phyloP scores from a whole-genome alignment of 2,329 filamentous ascomycete species.

The Pseudogymnoascus sp. region DNA sequence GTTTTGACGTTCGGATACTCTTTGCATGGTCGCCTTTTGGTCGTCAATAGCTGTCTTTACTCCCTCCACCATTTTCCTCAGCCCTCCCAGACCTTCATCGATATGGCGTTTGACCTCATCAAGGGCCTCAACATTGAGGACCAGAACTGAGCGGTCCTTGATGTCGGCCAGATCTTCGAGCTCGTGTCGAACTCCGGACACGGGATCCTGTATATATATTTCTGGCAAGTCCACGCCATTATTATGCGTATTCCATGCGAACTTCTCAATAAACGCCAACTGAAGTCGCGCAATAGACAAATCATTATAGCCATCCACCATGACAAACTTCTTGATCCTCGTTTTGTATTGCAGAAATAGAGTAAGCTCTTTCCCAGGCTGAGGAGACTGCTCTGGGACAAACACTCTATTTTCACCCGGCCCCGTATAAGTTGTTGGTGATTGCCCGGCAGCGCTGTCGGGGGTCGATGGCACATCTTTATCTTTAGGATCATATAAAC shows the following conservation, averaged over 20 bases:
- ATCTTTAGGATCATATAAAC: conserved; percentile 11
- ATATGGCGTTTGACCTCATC: conserved; percentile 97
- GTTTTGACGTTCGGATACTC: conserved; percentile 83
- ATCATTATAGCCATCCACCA: conserved; percentile 74
- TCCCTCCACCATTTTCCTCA: conserved; percentile 76
- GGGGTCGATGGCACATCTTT: conserved; percentile 17
- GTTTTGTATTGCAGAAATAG: conserved; percentile 94
- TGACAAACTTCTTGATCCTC: conserved; percentile 91
- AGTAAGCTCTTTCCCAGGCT: conserved; percentile 74
- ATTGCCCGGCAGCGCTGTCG: conserved; percentile 8
- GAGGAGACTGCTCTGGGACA: conserved; percentile 57
- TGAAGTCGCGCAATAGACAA: conserved; percentile 83
- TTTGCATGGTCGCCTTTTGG: conserved; percentile 72
- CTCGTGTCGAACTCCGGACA: conserved; percentile 94
- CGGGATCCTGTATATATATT: conserved; percentile 93
- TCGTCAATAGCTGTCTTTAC: conserved; percentile 77
- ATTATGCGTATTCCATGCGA: conserved; percentile 95
- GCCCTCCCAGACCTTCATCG: conserved; percentile 76
- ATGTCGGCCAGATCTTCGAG: conserved; percentile 88
- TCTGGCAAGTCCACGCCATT: conserved; percentile 90
- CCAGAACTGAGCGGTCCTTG: conserved; percentile 91
- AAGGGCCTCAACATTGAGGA: conserved; percentile 82
- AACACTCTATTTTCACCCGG: conserved; percentile 38
- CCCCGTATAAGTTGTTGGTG: conserved; percentile 4
- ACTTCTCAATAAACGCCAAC: conserved; percentile 96